Conservation (phyloP, 2,329 filamentous ascomycete species). For the Byssothecium circinans region DNA sequence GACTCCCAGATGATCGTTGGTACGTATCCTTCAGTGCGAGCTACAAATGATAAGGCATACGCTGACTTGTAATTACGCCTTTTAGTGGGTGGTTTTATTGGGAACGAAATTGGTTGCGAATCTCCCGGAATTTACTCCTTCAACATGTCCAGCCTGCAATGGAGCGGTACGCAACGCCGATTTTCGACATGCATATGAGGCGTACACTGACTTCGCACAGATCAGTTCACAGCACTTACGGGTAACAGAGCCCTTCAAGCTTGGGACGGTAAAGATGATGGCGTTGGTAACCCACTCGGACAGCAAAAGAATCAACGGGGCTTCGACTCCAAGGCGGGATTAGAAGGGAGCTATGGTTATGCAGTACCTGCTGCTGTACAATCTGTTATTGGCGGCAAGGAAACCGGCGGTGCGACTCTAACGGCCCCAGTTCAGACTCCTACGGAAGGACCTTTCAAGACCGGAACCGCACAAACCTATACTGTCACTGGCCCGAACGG, state of each 20-base stretch:
- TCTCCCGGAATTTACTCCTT: constrained; percentile 73
- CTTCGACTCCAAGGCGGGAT: constrained; percentile 57
- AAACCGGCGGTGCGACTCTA: constrained; percentile 68
- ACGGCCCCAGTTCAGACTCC: constrained; percentile 65
- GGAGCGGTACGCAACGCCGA: constrained; percentile 51
- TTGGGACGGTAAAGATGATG: constrained; percentile 26
- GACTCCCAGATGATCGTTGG: constrained; percentile 75
- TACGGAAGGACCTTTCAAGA: constrained; percentile 70
- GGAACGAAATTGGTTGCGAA: constrained; percentile 64
- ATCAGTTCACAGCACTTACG: constrained; percentile 66
- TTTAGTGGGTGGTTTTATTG: constrained; percentile 68
- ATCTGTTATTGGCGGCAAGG: constrained; percentile 67
- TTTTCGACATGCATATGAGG: too few relatives aligned
- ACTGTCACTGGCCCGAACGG: constrained; percentile 57
- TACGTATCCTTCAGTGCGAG: too few relatives aligned
- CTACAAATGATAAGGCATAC: too few relatives aligned
- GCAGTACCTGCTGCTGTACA: constrained; percentile 67
- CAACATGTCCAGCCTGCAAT: constrained; percentile 69
- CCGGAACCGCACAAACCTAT: constrained; percentile 69
- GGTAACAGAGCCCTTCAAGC: constrained; percentile 55
- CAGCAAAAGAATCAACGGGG: constrained; percentile 56
- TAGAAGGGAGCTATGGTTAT: constrained; percentile 67
- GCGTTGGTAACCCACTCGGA: constrained; percentile 49
- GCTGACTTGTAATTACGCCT: too few relatives aligned
- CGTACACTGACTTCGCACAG: too few relatives aligned